Evolutionary conservation across 805 yeast genomes (phyloP).

Genomic region (Sporopachydermia quercuum): DNA sequence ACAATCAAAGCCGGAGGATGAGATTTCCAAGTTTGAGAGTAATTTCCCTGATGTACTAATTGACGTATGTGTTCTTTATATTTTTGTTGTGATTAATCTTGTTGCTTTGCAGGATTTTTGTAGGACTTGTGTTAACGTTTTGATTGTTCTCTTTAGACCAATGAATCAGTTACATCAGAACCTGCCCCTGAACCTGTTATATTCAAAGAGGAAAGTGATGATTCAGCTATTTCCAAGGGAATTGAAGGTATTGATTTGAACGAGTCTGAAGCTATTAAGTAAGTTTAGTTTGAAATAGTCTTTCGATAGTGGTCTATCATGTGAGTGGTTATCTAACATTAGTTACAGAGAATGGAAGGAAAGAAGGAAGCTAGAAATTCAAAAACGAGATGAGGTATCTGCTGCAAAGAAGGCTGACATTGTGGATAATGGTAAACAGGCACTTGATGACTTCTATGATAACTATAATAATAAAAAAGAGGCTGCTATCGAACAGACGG

Average conservation of each 20-base stretch:
- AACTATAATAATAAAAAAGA: conserved; percentile 78
- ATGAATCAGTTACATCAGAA: too few species aligned
- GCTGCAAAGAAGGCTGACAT: conserved; percentile 48
- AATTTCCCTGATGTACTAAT: conserved; percentile 14
- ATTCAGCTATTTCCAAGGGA: too few species aligned
- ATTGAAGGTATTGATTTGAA: conserved; percentile 10
- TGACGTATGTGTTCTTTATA: conserved; percentile 8
- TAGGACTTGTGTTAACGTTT: too few species aligned
- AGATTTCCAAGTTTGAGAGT: conserved; percentile 10
- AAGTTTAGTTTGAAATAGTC: conserved; percentile 9
- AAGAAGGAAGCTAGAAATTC: conserved; percentile 64
- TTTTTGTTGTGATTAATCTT: too few species aligned
- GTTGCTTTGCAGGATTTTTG: too few species aligned
- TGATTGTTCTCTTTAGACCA: too few species aligned
- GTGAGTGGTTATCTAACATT: not conserved
- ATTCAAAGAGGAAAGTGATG: too few species aligned
- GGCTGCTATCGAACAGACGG: conserved; percentile 44
- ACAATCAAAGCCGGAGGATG: conserved; percentile 6
- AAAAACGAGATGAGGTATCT: conserved; percentile 63
- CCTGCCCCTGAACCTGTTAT: too few species aligned
- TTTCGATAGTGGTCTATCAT: conserved; percentile 6
- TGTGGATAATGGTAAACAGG: conserved; percentile 60
- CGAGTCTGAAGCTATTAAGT: conserved; percentile 40
- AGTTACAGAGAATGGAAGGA: conserved; percentile 56
- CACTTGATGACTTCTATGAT: conserved; percentile 85